Conservation (phyloP, 164 flowering plant genomes). For the Vitis cinerea region DNA sequence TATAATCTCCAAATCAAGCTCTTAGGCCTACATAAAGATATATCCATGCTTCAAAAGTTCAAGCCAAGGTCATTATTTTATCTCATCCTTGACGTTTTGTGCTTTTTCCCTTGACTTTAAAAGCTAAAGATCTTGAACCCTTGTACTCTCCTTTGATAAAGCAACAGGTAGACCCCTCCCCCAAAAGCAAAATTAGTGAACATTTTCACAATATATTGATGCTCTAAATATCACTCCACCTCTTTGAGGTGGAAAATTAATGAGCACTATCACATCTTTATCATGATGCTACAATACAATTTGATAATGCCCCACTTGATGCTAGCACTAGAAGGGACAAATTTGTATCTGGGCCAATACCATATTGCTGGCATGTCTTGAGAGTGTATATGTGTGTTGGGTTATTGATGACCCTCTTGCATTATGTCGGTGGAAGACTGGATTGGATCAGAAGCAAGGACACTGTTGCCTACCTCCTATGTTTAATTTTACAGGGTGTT, state of each 20-base stretch:
- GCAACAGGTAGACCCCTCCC: background rate
- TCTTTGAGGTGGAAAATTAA: background rate
- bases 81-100: background rate
- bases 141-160: background rate
- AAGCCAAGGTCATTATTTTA: background rate
- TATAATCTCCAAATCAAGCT: background rate
- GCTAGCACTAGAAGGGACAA: background rate
- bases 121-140: background rate
- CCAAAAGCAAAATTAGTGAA: no score
- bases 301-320: background rate
- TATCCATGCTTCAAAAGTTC: background rate
- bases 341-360: background rate
- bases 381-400: background rate
- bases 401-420: conserved; percentile 6
- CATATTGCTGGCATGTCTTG: background rate
- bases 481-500: background rate
- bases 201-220: no score
- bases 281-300: background rate
- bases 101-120: background rate
- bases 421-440: conserved; percentile 5
- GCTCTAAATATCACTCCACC: background rate
- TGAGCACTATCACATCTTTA: background rate
- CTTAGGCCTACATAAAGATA: conserved; percentile 1
- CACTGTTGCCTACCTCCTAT: background rate
- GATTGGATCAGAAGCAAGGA: background rate